A percentile compares a stretch with the other conserved stretches of the same genome.
Evolutionary conservation across 192 early-diverging fungal species (phyloP).

Genomic region (Pilaira anomala): DNA sequence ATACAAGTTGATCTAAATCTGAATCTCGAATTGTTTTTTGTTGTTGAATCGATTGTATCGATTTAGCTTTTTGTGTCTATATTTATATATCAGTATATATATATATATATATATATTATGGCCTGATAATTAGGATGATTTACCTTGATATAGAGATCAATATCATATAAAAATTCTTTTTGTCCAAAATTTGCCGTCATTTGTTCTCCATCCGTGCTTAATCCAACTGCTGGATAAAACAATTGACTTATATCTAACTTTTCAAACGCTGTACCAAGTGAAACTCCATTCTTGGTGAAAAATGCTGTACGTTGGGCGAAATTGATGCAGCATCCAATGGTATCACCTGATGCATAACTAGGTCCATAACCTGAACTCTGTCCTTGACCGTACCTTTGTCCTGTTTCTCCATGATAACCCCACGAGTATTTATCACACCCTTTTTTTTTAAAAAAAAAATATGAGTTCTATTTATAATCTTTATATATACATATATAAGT

Average conservation of each 20-base stretch:
- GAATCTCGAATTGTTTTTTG: not conserved
- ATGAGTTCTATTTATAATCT: not conserved
- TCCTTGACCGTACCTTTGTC: conserved; percentile 72
- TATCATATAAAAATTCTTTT: conserved; percentile 66
- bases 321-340: conserved; percentile 89
- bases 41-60: not conserved
- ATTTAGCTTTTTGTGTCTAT: not conserved
- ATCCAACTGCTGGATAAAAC: conserved; percentile 69
- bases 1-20: conserved; percentile 58
- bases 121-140: not conserved
- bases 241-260: conserved; percentile 32
- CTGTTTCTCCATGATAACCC: conserved; percentile 98
- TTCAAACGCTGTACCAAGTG: conserved; percentile 59
- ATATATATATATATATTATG: not conserved
- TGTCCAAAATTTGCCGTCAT: conserved; percentile 82
- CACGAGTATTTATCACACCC: conserved; percentile 88
- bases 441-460: conserved; percentile 36
- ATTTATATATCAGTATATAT: not conserved
- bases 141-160: conserved; percentile 63
- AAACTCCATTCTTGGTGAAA: conserved; percentile 90
- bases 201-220: conserved; percentile 69
- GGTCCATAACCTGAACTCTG: conserved; percentile 81
- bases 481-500: not conserved
- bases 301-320: conserved; percentile 70
- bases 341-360: conserved; percentile 83